Evolutionary conservation across 2,329 filamentous ascomycete genomes (phyloP).

Genomic region (Magnaporthiopsis rhizophila): DNA sequence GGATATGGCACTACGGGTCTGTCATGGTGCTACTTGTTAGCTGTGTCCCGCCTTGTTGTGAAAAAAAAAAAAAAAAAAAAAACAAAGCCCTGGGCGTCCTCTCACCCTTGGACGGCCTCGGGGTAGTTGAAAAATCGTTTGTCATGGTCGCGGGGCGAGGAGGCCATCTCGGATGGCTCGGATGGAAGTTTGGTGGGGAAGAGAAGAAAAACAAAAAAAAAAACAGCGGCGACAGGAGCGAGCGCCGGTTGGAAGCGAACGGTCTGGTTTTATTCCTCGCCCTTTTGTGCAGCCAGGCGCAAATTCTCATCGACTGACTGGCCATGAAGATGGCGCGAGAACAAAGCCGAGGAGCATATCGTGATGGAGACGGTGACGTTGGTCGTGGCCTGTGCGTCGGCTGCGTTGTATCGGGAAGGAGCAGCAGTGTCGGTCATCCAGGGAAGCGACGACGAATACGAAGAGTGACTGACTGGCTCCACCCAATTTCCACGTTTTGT

Average conservation of each 20-base stretch:
- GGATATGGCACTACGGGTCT: constrained; percentile 37
- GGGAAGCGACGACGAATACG: background rate
- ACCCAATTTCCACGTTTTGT: too few relatives aligned
- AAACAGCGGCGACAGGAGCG: background rate
- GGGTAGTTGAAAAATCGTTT: constrained; percentile 28
- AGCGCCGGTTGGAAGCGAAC: background rate
- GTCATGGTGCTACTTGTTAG: background rate
- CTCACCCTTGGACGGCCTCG: constrained; percentile 26
- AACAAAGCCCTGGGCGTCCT: too few relatives aligned
- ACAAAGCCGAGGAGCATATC: background rate
- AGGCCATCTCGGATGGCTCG: background rate
- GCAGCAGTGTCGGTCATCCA: too few relatives aligned
- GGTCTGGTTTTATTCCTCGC: background rate
- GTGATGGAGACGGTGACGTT: background rate
- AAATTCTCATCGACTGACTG: background rate
- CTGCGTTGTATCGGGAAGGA: too few relatives aligned
- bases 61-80: too few relatives aligned
- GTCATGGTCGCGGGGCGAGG: background rate
- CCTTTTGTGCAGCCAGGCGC: background rate
- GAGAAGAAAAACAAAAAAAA: background rate
- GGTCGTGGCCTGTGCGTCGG: background rate
- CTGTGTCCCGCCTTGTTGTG: background rate
- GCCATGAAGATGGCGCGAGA: background rate
- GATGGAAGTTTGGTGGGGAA: background rate
- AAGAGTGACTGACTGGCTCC: background rate